A percentile compares a stretch with the other conserved stretches of the same genome.
phyloP scores from a whole-genome alignment of 2,329 filamentous ascomycete genomes.

The Penicillium glabrum region DNA sequence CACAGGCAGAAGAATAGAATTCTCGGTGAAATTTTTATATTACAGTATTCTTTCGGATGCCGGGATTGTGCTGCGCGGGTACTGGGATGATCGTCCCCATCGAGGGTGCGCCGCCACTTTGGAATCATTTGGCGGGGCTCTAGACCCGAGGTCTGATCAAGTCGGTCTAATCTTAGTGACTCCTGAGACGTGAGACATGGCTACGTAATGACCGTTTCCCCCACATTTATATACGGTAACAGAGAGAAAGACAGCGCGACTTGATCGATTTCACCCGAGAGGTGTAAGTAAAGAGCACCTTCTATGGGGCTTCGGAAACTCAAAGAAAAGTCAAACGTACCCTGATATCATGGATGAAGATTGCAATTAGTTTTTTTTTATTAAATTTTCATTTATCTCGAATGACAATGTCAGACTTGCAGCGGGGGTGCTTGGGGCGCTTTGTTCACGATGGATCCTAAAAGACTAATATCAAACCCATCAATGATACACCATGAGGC shows the following conservation, averaged over 20 bases:
- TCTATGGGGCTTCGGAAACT: neutral
- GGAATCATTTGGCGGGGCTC: slow-evolving; percentile 1
- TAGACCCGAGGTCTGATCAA: slow-evolving; percentile 3
- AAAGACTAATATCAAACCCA: neutral
- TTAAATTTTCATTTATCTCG: neutral
- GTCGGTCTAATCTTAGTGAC: slow-evolving; percentile 2
- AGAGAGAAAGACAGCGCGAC: neutral
- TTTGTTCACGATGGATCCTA: neutral
- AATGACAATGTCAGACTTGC: neutral
- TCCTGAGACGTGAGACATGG: neutral
- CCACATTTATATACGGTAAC: neutral
- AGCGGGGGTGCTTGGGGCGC: neutral
- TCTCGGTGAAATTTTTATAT: neutral
- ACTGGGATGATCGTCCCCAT: slow-evolving; percentile 5
- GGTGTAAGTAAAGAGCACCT: neutral
- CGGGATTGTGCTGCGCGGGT: slow-evolving; percentile 3
- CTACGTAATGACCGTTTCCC: slow-evolving; percentile 4
- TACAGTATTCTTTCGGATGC: slow-evolving; percentile 1
- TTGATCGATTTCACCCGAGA: neutral
- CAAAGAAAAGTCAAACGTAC: neutral
- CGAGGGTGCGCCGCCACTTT: slow-evolving; percentile 2
- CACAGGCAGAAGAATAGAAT: slow-evolving; percentile 11
- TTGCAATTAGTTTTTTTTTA: neutral
- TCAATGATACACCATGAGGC: neutral
- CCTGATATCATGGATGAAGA: neutral